phyloP scores from a whole-genome alignment of 495 filamentous ascomycete genomes.

The Lasiosphaeris hirsuta region DNA sequence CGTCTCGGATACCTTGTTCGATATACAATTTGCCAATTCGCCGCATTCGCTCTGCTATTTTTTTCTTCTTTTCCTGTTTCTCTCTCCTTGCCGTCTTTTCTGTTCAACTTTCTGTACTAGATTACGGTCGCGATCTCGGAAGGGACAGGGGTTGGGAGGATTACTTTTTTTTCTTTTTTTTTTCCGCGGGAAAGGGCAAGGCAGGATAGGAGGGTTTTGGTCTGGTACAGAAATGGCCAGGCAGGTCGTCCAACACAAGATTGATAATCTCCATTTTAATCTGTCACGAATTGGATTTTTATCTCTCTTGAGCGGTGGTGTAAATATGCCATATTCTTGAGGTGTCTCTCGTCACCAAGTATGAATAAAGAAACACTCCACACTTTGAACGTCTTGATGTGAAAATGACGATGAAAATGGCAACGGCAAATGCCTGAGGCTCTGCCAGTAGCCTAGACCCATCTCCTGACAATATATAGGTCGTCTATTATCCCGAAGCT shows the following conservation, averaged over 20 bases:
- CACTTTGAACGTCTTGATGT: background rate
- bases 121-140: constrained; percentile 24
- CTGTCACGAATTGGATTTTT: background rate
- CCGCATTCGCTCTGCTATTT: constrained; percentile 11
- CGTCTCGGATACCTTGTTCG: constrained; percentile 41
- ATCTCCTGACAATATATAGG: too few species aligned
- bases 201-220: constrained; percentile 11
- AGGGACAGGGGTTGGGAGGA: constrained; percentile 5
- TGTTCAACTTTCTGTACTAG: constrained; percentile 33
- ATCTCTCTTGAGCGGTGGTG: background rate
- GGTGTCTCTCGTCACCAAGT: background rate
- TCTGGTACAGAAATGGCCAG: constrained; percentile 18
- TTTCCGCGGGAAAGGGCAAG: constrained; percentile 10
- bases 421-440: too few species aligned
- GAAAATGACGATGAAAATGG: too few species aligned
- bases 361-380: constrained; percentile 12
- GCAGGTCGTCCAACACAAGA: constrained; percentile 22
- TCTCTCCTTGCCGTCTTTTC: constrained; percentile 16
- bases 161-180: constrained; percentile 15
- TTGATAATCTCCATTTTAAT: constrained; percentile 22
- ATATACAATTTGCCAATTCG: constrained; percentile 28
- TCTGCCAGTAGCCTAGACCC: too few species aligned
- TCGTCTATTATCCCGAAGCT: too few species aligned
- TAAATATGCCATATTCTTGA: background rate
- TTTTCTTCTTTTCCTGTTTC: constrained; percentile 17